Evolutionary conservation across 495 filamentous ascomycete species (phyloP), one percentile per base, ranked within the genome.

Genomic region (Xylona heveae): DNA sequence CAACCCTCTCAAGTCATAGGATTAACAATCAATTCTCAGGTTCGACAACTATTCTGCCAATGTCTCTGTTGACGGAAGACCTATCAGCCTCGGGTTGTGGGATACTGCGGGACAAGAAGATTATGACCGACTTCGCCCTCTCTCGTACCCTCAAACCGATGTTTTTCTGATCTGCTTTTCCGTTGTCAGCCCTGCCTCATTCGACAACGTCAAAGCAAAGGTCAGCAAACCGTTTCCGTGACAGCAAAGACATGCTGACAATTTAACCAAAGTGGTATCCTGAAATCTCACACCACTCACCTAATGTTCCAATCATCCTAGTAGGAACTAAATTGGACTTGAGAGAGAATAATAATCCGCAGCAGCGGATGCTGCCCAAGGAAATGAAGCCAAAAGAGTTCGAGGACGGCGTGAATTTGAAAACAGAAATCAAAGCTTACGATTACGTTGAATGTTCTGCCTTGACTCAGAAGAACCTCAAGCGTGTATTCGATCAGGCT

Each of bases 381-480:
- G 69, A 80, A 46, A 92, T 90, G 88, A 71, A 78, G 41, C 78
- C 88, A 17, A 80, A 95, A 36, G 70, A 72, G 20, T 95, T 91
- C 54, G 80, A 85, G 41, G 74, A 84, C 52, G 88, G 78, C 18
- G 58, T 88, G 34, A 59, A 70, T 31, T 71, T 80, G 27, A 79
- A 79, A 18, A 90, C 88, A 55, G 83, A 94, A 42, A 95, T 97
- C 47, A 66, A 68, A 40, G 88, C 90, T 24, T 69, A 76, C 49
- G 93, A 94, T 53, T 97, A 97, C 50, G 61, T 94, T 19, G 88
- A 97, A 52, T 97, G 88, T 58, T 97, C 88, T n/a, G 88, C 88
- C 21, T 62, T 95, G 37, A 97, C 88, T 19, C 88, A 95, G 57
- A 65, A 81, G 35, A 90, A 90, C 46, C 53, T 97, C 42, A 97